Percentiles rank a stretch among this genome's conserved stretches.
These are phyloP conservation scores for Raddia guianensis DNA, from an alignment of 176 grass and related monocot genomes.

Conservation along the genomic window DNA sequence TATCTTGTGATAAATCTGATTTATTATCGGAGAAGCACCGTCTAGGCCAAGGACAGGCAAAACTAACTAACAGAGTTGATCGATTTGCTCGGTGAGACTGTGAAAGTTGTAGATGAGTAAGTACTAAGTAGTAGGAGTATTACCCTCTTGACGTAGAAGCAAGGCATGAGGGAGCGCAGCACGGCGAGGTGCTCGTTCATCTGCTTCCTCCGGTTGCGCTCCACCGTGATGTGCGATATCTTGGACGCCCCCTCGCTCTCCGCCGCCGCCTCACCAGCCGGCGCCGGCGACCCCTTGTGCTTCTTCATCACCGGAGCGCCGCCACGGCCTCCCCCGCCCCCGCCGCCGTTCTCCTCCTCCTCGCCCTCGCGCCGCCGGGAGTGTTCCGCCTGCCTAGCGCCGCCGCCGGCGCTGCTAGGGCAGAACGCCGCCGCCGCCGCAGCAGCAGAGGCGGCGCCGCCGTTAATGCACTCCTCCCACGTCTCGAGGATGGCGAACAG, in stretches of 20 bases:
- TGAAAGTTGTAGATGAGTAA: not conserved
- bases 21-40: not conserved
- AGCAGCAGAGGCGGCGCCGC: not conserved
- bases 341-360: not conserved
- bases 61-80: not conserved
- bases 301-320: constrained; percentile 39
- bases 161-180: constrained; percentile 82
- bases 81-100: not conserved
- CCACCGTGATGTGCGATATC: constrained; percentile 76
- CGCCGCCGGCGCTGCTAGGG: not conserved
- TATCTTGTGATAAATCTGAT: not conserved
- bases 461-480: constrained; percentile 34
- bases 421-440: not conserved
- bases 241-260: constrained; percentile 12
- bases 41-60: not conserved
- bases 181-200: constrained; percentile 75
- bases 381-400: not conserved
- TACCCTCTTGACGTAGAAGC: constrained; percentile 90
- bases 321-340: not conserved
- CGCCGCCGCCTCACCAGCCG: not conserved
- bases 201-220: constrained; percentile 95
- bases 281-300: constrained; percentile 29
- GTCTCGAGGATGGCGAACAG: constrained; percentile 51
- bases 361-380: constrained; percentile 18
- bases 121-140: not conserved